Evolutionary conservation across 306 rosid genomes (phyloP).

Genomic region (barrel medic (Medicago truncatula)): DNA sequence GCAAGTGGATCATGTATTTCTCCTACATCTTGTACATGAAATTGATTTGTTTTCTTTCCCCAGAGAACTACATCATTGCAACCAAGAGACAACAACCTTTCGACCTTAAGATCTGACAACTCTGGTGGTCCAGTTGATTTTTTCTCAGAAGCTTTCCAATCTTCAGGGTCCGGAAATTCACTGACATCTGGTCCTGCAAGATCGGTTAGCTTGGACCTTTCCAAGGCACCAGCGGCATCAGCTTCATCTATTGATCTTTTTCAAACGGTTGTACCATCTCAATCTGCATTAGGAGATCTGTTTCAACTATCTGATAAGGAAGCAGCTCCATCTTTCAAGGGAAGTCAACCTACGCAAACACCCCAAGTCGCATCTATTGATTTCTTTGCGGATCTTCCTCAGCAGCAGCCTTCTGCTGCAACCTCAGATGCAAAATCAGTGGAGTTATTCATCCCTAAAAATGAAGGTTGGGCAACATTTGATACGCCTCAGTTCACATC

Average conservation of each 20-base stretch:
- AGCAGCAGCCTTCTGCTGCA: slow-evolving; percentile 50
- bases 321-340: slow-evolving; percentile 40
- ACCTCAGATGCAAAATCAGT: slow-evolving; percentile 46
- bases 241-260: slow-evolving; percentile 60
- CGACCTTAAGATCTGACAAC: slow-evolving; percentile 55
- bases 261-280: slow-evolving; percentile 54
- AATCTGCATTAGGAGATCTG: slow-evolving; percentile 49
- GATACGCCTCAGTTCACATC: slow-evolving; percentile 59
- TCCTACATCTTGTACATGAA: slow-evolving; percentile 30
- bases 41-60: slow-evolving; percentile 39
- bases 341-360: slow-evolving; percentile 50
- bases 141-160: slow-evolving; percentile 54
- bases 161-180: slow-evolving; percentile 44
- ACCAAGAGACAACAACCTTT: slow-evolving; percentile 54
- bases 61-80: slow-evolving; percentile 70
- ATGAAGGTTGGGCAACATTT: slow-evolving; percentile 90
- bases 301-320: slow-evolving; percentile 53
- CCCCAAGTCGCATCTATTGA: slow-evolving; percentile 48
- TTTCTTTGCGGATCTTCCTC: slow-evolving; percentile 50
- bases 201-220: slow-evolving; percentile 56
- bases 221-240: slow-evolving; percentile 45
- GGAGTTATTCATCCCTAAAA: slow-evolving; percentile 54
- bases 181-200: slow-evolving; percentile 56
- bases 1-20: slow-evolving; percentile 30
- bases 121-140: slow-evolving; percentile 59